These are phyloP conservation scores for Fusarium illudens DNA, from an alignment of 2,329 filamentous ascomycete genomes.

Conservation along the genomic window DNA sequence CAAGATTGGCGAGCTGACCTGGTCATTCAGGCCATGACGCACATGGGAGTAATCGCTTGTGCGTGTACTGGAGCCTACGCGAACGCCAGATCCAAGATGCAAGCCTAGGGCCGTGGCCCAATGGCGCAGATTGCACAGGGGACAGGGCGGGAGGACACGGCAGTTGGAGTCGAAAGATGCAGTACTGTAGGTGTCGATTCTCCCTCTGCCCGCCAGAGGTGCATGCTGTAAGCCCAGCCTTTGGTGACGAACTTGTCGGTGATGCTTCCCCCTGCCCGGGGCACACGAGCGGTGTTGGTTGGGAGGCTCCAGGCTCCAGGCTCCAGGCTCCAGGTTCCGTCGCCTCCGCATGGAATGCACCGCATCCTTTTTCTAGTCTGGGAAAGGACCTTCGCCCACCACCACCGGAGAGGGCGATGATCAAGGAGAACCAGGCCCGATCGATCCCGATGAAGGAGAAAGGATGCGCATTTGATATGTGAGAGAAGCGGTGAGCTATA, in stretches of 20 bases:
- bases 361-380: constrained; percentile 15
- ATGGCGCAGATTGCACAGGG: not conserved
- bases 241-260: not conserved
- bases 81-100: constrained; percentile 2
- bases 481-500: constrained; percentile 30
- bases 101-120: not conserved
- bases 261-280: constrained; percentile 16
- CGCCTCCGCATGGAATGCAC: constrained; percentile 23
- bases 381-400: constrained; percentile 30
- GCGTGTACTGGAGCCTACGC: not conserved
- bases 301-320: not conserved
- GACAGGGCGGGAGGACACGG: not conserved
- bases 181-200: not conserved
- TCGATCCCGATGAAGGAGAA: constrained; percentile 4
- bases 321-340: not conserved
- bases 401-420: constrained; percentile 21
- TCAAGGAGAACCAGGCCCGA: constrained; percentile 8
- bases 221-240: not conserved
- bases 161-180: not conserved
- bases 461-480: not conserved
- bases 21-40: constrained; percentile 4
- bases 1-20: not conserved
- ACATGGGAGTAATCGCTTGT: not conserved
- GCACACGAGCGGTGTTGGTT: not conserved
- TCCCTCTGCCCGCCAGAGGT: not conserved